Base-by-base conservation (phyloP, 805 yeast genomes). In the Priceomyces melissophilus region DNA sequence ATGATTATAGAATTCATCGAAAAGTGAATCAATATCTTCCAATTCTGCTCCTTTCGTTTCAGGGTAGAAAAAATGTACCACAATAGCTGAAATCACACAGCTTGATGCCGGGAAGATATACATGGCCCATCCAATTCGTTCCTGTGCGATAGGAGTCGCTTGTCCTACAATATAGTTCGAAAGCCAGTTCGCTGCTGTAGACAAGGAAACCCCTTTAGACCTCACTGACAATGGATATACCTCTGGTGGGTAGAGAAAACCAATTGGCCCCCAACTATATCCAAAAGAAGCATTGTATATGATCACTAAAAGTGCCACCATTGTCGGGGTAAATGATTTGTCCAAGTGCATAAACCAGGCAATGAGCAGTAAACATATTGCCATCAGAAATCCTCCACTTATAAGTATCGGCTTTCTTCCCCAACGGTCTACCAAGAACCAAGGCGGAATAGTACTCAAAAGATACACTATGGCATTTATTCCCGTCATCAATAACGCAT, bases 221-320 rank as follows among this genome's bases (percentile, higher is more conserved):
- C 75, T 50, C 29, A 69, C 64, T 9, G 72, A 65, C 40, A 70
- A 54, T 10, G 75, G 74, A 42, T 59, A 65, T 31, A 67, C 71
- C 46, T 69, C 75, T 2, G 74, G 73, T 2, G 73, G 73, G 30
- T 68, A 60, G 32, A 69, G 59, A 33, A 66, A 69, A 13, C 73
- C 74, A 20, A 69, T 60, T 4, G 75, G 75, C 4, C 75, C 75
- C 74, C 74, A 69, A 44, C 71, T 63, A 50, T 58, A 69, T 3
- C 75, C 75, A 50, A 69, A 69, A 3, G 66, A 57, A 1, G 71
- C 75, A 37, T 69, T 69, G 50, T 68, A 70, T 5, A 69, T 46
- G 4, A 70, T 55, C 30, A 70, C 75, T 50, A 69, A 57, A 2
- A 65, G 17, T 4, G 73, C 74, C 15, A 69, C 74, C 41, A 63